Conservation (phyloP, 768 basidiomycete genomes). For the Kwoniella shandongensis region DNA sequence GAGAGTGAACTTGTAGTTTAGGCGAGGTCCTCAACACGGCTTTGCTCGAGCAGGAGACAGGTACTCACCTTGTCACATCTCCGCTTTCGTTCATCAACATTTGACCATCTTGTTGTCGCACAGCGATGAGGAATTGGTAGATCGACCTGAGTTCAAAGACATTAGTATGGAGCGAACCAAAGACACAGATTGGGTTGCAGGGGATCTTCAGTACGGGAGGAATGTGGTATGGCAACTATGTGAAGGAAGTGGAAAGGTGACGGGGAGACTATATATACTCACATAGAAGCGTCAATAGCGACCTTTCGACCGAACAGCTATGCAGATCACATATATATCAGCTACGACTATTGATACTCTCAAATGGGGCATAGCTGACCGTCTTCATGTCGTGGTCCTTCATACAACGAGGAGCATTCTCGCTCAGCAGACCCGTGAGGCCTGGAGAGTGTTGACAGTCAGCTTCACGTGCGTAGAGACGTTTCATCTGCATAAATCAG, state of each 20-base stretch:
- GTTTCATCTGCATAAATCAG: background rate
- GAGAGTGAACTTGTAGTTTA: background rate
- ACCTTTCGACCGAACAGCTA: constrained; percentile 92
- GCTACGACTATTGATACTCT: background rate
- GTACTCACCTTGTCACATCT: constrained; percentile 76
- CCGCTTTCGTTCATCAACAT: constrained; percentile 96
- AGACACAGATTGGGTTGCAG: background rate
- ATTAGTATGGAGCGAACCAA: background rate
- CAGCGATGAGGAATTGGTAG: constrained; percentile 90
- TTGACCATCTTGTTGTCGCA: constrained; percentile 93
- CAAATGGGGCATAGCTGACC: constrained; percentile 22
- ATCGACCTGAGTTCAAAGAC: constrained; percentile 47
- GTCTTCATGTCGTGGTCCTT: constrained; percentile 93
- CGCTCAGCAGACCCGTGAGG: constrained; percentile 79
- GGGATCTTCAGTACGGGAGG: too few relatives aligned
- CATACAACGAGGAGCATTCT: constrained; percentile 81
- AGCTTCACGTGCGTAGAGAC: background rate
- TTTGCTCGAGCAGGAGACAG: background rate
- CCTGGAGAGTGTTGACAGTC: constrained; percentile 54
- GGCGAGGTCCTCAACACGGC: too few relatives aligned
- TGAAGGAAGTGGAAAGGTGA: background rate
- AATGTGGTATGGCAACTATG: too few relatives aligned
- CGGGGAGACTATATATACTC: constrained; percentile 19
- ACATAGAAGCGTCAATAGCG: constrained; percentile 81
- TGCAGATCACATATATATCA: background rate